Conservation (phyloP, 2,329 filamentous ascomycete genomes). For the Beauveria sp. region DNA sequence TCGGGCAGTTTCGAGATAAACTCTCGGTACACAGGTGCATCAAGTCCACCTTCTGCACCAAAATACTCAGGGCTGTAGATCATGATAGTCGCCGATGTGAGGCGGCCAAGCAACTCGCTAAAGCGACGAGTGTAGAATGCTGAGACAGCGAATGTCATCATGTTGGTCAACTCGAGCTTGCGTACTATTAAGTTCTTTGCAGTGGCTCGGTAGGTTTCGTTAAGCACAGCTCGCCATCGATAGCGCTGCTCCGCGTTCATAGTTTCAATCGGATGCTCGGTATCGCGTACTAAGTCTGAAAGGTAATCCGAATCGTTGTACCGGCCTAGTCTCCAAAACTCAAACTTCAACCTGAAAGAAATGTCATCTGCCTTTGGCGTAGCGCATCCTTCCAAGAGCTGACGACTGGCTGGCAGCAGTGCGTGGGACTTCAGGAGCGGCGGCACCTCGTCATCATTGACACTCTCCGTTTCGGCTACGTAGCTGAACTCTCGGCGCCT, state of each 20-base stretch:
- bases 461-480: background rate
- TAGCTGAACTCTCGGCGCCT: background rate
- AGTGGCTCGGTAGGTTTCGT: background rate
- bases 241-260: background rate
- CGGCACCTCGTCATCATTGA: background rate
- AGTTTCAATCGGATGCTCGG: background rate
- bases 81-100: background rate
- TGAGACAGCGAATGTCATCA: background rate
- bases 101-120: background rate
- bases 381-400: background rate
- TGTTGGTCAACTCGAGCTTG: background rate
- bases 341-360: background rate
- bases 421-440: background rate
- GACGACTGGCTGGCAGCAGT: background rate
- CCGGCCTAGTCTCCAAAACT: fast-evolving
- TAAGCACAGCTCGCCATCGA: background rate
- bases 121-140: background rate
- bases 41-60: no score
- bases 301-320: background rate
- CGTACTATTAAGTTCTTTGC: background rate
- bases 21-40: no score
- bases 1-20: background rate
- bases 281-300: background rate
- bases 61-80: no score
- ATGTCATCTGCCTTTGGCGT: background rate